Conservation (phyloP, 371 early-diverging fungal species). For the Mortierella polycephala region DNA sequence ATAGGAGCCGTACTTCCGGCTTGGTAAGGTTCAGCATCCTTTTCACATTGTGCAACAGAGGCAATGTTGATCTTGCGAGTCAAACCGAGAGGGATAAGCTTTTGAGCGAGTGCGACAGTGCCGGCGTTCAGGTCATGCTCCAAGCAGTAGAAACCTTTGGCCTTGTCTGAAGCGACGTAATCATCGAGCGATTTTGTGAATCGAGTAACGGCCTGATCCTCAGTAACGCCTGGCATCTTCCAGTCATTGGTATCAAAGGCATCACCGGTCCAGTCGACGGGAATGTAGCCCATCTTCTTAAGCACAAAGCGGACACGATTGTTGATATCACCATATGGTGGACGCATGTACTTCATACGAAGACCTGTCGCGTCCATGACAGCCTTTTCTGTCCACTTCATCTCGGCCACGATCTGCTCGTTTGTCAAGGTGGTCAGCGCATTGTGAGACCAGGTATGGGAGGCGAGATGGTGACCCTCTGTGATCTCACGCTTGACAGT, state of each 20-base stretch:
- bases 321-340: slow-evolving; percentile 74
- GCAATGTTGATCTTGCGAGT: slow-evolving; percentile 15
- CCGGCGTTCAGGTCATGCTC: slow-evolving; percentile 36
- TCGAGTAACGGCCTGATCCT: neutral
- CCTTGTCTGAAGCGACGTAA: slow-evolving; percentile 10
- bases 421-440: slow-evolving; percentile 68
- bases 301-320: slow-evolving; percentile 69
- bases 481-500: slow-evolving; percentile 56
- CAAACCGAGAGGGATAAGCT: slow-evolving; percentile 19
- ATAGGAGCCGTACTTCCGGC: slow-evolving; percentile 20
- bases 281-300: slow-evolving; percentile 61
- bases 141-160: slow-evolving; percentile 28
- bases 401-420: slow-evolving; percentile 75
- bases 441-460: slow-evolving; percentile 67
- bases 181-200: slow-evolving; percentile 13
- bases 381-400: slow-evolving; percentile 71
- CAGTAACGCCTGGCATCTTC: slow-evolving; percentile 1
- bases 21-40: slow-evolving; percentile 9
- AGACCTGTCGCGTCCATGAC: slow-evolving; percentile 69
- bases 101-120: slow-evolving; percentile 12
- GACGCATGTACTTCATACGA: slow-evolving; percentile 60
- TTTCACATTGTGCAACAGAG: slow-evolving; percentile 17
- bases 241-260: slow-evolving; percentile 45
- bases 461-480: slow-evolving; percentile 51
- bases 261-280: slow-evolving; percentile 52